Percentiles rank a stretch among this genome's conserved stretches.
Conservation (phyloP, 208 protist species). For the Porcisia hertigi region DNA sequence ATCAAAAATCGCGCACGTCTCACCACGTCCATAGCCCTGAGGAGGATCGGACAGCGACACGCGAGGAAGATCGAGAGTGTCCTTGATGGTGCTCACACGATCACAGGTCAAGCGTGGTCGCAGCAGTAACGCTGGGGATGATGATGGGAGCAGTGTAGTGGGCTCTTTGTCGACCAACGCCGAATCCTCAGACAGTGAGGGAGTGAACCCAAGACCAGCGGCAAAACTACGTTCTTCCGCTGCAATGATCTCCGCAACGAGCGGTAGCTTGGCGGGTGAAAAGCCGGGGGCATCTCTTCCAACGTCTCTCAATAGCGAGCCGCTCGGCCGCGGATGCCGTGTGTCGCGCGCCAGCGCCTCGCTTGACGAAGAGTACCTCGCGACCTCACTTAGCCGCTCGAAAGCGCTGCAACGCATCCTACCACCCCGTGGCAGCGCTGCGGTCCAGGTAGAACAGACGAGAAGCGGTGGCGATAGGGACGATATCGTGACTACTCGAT, state of each 20-base stretch:
- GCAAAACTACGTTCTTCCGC: neutral
- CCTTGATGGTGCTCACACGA: constrained; percentile 30
- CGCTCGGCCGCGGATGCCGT: constrained; percentile 68
- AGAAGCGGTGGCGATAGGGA: neutral
- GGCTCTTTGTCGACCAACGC: constrained; percentile 17
- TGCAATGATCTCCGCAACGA: neutral
- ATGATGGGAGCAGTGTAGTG: constrained; percentile 1
- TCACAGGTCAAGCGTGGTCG: constrained; percentile 16
- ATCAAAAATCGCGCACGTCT: too few species aligned
- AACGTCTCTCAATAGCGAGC: constrained; percentile 19
- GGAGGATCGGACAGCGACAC: too few species aligned
- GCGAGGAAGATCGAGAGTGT: neutral
- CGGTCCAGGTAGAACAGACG: neutral
- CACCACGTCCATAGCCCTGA: too few species aligned
- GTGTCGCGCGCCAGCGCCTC: constrained; percentile 34
- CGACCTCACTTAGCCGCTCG: constrained; percentile 14
- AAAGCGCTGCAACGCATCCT: neutral
- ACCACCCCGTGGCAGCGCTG: neutral
- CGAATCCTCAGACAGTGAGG: constrained; percentile 7
- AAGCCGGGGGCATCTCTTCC: neutral
- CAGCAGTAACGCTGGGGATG: constrained; percentile 10
- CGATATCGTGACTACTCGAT: constrained; percentile 40
- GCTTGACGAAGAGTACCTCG: constrained; percentile 56
- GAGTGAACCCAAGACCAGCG: neutral
- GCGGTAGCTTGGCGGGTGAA: neutral